Evolutionary conservation across 306 rosid genomes (phyloP).

Genomic region (Dalbergia oliveri): DNA sequence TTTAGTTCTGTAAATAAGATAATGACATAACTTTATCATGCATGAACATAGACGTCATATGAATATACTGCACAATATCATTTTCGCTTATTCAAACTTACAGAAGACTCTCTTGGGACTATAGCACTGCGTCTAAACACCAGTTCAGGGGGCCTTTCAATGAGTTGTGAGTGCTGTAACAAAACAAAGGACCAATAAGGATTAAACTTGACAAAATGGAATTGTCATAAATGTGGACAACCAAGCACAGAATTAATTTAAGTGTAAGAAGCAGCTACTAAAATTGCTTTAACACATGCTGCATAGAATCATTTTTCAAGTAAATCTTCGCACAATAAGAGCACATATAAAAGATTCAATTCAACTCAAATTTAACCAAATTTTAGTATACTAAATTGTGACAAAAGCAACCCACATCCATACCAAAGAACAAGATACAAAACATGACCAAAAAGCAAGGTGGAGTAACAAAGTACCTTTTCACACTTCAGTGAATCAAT

Average conservation of each 20-base stretch:
- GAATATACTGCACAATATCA: background rate
- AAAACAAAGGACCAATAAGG: constrained; percentile 23
- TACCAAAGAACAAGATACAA: constrained; percentile 16
- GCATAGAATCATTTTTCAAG: constrained; percentile 37
- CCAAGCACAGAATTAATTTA: constrained; percentile 12
- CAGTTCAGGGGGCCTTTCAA: constrained; percentile 92
- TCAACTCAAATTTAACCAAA: no score
- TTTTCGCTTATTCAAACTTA: constrained; percentile 48
- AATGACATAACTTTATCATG: background rate
- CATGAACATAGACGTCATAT: constrained; percentile 12
- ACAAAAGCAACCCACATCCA: no score
- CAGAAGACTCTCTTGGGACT: constrained; percentile 71
- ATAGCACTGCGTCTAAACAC: constrained; percentile 79
- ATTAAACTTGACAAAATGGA: constrained; percentile 32
- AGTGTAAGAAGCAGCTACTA: constrained; percentile 30
- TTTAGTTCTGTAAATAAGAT: constrained; percentile 3
- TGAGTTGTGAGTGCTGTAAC: constrained; percentile 77
- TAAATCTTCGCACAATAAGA: constrained; percentile 19
- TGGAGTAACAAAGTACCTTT: constrained; percentile 64
- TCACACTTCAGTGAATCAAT: constrained; percentile 73
- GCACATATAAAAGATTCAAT: constrained; percentile 7
- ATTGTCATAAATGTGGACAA: constrained; percentile 1
- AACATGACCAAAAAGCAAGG: constrained; percentile 32
- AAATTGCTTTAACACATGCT: constrained; percentile 20
- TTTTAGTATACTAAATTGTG: no score